A percentile compares a stretch with the other conserved stretches of the same genome.
phyloP scores from a whole-genome alignment of 2,329 filamentous ascomycete genomes.

The Diaporthe sp. region DNA sequence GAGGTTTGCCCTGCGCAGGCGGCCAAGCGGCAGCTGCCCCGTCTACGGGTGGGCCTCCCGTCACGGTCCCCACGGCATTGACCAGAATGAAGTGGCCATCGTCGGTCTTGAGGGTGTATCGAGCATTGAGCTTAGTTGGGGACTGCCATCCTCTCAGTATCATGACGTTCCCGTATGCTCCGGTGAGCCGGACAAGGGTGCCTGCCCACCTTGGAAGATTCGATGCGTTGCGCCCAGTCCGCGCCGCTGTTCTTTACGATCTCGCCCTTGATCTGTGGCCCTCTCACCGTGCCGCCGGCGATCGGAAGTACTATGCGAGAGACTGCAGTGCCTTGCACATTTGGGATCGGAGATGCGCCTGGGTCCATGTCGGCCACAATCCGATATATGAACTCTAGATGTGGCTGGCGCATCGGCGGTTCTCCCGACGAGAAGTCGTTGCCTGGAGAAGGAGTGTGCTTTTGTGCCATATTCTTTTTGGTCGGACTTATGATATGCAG shows the following conservation, averaged over 20 bases:
- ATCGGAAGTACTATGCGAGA: conserved; percentile 45
- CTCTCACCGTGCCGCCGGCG: conserved; percentile 42
- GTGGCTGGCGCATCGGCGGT: conserved; percentile 44
- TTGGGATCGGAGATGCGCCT: conserved; percentile 40
- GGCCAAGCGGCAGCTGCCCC: conserved; percentile 1
- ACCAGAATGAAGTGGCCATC: conserved; percentile 44
- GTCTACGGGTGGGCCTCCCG: neutral
- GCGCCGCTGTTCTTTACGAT: conserved; percentile 46
- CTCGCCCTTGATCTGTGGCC: conserved; percentile 42
- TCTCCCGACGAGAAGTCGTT: conserved; percentile 42
- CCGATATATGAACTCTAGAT: conserved; percentile 45
- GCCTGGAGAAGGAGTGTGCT: conserved; percentile 41
- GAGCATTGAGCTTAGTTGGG: conserved; percentile 42
- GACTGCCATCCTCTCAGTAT: conserved; percentile 12
- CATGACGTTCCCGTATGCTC: too few relatives aligned
- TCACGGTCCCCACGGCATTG: conserved; percentile 40
- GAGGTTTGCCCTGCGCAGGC: neutral
- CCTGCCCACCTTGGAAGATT: conserved; percentile 38
- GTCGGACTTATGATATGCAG: neutral
- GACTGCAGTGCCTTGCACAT: conserved; percentile 40
- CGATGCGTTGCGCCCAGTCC: conserved; percentile 43
- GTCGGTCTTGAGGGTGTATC: conserved; percentile 44
- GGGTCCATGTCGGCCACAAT: conserved; percentile 45
- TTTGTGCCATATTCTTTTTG: neutral
- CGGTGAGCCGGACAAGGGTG: neutral